These are phyloP conservation scores for Aspergillus saccharolyticus DNA, from an alignment of 495 filamentous ascomycete genomes.

Conservation along the genomic window DNA sequence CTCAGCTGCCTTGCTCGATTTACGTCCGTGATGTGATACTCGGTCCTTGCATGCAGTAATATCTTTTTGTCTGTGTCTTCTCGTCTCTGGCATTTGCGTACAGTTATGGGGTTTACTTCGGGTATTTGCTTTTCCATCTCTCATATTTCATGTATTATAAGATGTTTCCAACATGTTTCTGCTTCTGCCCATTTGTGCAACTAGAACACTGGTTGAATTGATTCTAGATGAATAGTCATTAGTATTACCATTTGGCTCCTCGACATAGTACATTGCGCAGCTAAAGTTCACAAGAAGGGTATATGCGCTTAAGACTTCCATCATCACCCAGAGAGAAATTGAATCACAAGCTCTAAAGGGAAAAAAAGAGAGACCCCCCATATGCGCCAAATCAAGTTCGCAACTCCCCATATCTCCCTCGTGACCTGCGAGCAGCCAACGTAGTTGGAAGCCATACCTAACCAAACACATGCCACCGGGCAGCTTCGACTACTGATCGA, in stretches of 20 bases:
- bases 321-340: not conserved
- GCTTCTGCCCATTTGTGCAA: conserved; percentile 11
- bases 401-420: not conserved
- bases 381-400: not conserved
- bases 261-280: not conserved
- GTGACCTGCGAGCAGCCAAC: not conserved
- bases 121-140: conserved; percentile 13
- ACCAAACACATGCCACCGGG: not conserved
- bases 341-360: not conserved
- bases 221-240: not conserved
- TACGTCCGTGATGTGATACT: not conserved
- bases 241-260: not conserved
- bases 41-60: not conserved
- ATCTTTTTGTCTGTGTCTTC: not conserved
- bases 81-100: not conserved
- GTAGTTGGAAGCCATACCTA: not conserved
- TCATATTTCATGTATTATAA: conserved; percentile 13
- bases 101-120: conserved; percentile 1
- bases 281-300: not conserved
- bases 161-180: conserved; percentile 17
- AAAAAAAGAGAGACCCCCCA: not conserved
- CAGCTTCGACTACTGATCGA: conserved; percentile 47
- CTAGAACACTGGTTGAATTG: conserved; percentile 1
- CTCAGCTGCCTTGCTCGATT: not conserved
- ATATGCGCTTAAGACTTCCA: not conserved